Percentiles rank a stretch among this genome's conserved stretches.
phyloP scores from a whole-genome alignment of 2,329 filamentous ascomycete genomes.

The Cercospora zeae-maydis region DNA sequence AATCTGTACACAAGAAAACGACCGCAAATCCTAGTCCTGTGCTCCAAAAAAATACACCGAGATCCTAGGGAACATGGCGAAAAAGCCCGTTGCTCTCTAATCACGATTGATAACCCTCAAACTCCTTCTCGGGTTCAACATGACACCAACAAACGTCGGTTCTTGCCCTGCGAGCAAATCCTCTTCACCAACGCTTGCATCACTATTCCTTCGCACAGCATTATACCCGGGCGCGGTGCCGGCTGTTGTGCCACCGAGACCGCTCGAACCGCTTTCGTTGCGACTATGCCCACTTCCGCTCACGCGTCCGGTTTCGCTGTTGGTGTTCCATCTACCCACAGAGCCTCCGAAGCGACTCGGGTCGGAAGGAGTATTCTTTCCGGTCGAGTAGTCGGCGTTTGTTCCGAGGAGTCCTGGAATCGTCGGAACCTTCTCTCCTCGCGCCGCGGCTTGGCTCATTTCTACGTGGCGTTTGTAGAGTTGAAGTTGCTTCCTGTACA shows the following conservation, averaged over 20 bases:
- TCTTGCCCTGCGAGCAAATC: conserved; percentile 61
- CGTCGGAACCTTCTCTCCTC: conserved; percentile 37
- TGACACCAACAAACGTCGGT: conserved; percentile 62
- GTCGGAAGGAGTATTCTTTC: conserved; percentile 18
- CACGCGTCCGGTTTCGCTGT: conserved; percentile 21
- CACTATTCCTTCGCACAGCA: conserved; percentile 40
- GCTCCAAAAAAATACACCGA: not conserved
- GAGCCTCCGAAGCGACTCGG: conserved; percentile 15
- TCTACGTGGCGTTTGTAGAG: conserved; percentile 69
- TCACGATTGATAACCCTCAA: conserved; percentile 36
- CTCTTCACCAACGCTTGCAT: conserved; percentile 53
- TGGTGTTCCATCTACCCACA: not conserved
- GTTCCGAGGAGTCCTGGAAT: conserved; percentile 32
- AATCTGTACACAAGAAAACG: not conserved
- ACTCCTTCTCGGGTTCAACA: conserved; percentile 50
- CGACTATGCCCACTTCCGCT: conserved; percentile 37
- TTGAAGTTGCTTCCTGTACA: conserved; percentile 67
- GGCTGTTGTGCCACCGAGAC: conserved; percentile 30
- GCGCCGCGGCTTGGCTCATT: conserved; percentile 51
- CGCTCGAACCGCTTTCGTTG: conserved; percentile 25
- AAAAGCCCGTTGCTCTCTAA: not conserved
- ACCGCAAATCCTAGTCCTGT: not conserved
- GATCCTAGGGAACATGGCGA: not conserved
- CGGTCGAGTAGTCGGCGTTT: conserved; percentile 11
- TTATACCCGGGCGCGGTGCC: conserved; percentile 26